A percentile compares a stretch with the other conserved stretches of the same genome.
Evolutionary conservation across 306 rosid genomes (phyloP).

Genomic region (Lithocarpus polystachyus): DNA sequence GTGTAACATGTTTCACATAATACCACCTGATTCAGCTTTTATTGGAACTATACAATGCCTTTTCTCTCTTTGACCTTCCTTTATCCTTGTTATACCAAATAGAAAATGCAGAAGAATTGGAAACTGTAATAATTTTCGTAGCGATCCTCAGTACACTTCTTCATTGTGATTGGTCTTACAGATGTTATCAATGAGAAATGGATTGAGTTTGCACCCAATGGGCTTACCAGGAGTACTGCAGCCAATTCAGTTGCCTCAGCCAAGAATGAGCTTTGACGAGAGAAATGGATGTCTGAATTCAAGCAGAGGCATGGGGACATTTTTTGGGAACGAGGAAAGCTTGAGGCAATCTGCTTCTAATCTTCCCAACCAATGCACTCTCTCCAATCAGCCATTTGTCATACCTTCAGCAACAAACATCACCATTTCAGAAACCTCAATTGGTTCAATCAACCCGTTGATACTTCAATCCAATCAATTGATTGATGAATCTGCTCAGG

Average conservation of each 20-base stretch:
- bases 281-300: conserved; percentile 43
- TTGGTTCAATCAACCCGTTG: conserved; percentile 14
- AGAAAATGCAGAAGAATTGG: not conserved
- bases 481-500: conserved; percentile 41
- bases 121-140: not conserved
- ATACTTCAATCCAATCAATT: no score
- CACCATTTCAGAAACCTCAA: conserved; percentile 36
- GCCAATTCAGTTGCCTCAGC: conserved; percentile 50
- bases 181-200: conserved; percentile 87
- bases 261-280: conserved; percentile 48
- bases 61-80: not conserved
- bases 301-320: conserved; percentile 31
- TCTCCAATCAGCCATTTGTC: conserved; percentile 42
- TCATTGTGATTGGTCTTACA: conserved; percentile 38
- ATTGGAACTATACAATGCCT: no score
- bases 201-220: conserved; percentile 83
- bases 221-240: conserved; percentile 60
- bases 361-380: conserved; percentile 39
- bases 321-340: conserved; percentile 35
- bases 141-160: not conserved
- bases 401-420: conserved; percentile 39
- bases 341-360: conserved; percentile 32
- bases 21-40: no score
- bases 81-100: not conserved
- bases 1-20: no score